Evolutionary conservation across 495 filamentous ascomycete species (phyloP), one percentile per base, ranked within the genome.

Genomic region (Acidomyces sp.): DNA sequence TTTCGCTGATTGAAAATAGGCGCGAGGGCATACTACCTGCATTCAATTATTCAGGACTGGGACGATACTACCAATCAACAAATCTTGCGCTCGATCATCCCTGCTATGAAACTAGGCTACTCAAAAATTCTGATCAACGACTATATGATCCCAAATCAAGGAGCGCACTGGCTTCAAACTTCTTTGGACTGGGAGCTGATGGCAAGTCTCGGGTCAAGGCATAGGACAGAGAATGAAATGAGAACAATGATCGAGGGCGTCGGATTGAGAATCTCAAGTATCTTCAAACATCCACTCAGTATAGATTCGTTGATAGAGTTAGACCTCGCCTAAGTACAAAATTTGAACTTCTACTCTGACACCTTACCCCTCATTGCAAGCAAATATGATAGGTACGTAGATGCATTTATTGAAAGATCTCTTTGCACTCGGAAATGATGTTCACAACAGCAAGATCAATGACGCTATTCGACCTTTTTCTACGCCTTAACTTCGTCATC

Each of bases 61-160:
- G 12, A 16, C 13, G 46, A 49, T 21, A 39, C 6, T 11, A 16
- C 28, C 12, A 43, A 39, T 18, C 11, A 18, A 11, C 28, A 32
- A 27, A 49, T 52, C 33, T 23, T 52, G 6, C 6, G 24, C n/a
- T 12, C 36, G 7, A 19, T 52, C 4, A 27, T 21, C 6, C 46
- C 45, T 15, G 69, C 69, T 15, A 58, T 71, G 58, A 58, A 60
- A 46, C 60, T 48, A 29, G 68, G 65, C 0, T 72, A 72, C 43
- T 62, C 57, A 13, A 56, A 61, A 22, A 52, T 75, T 23, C 51
- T 74, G 37, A 55, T 75, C 12, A 70, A 71, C 44, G 70, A 75
- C 51, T 67, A 64, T 41, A 58, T 75, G 11, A 55, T 76, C 11
- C 62, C 58, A 5, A 58, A 63, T 36, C 50, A 55, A 41, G 61